Evolutionary conservation across 768 basidiomycete species (phyloP), one percentile per base, ranked within the genome.

Genomic region (Piloderma croceum): DNA sequence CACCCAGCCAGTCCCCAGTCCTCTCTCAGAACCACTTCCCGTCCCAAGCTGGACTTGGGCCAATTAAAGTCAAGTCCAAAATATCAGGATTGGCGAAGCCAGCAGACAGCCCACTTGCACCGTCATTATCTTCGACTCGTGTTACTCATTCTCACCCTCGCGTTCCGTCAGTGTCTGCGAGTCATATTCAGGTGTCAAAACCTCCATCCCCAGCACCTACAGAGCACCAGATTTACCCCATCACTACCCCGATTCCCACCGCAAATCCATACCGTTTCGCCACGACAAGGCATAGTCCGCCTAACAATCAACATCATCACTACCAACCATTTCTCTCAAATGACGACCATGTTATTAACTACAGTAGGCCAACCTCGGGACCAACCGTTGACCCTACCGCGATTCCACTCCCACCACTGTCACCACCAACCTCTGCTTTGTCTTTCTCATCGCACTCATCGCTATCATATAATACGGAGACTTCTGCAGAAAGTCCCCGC

Each of bases 361-460:
- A 59, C 38, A 33, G 42, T 32, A 19, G 34, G 22, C 24, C 33
- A 23, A 24, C 48, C 18, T 39, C 20, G 29, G 18, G 42, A 15
- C 56, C 60, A 22, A 77, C 68, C 47, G 68, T 77, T 21, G 81
- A 83, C 46, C 76, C 79, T 7, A 51, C 68, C 12, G 61, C 66
- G 2, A 70, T 81, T 43, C 79, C 81, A n/a, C 59, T 81, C 4
- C 78, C 81, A 3, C 75, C 81, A 2, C 68, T 79, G 44, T 88
- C 86, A 2, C 86, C 86, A 11, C 80, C 85, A 1, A 64, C 70
- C 21, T 89, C 86, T 17, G 68, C 79, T 0, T 48, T 88, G 12
- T 90, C 86, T 1, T 74, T 81, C 49, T 88, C 86, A n/a, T 87
- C 86, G 3, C 76, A 65, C n/a, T 87, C 83, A 2, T 83, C 82